These are phyloP conservation scores for Phaffomyces thermotolerans DNA, from an alignment of 805 yeast genomes.

Conservation along the genomic window DNA sequence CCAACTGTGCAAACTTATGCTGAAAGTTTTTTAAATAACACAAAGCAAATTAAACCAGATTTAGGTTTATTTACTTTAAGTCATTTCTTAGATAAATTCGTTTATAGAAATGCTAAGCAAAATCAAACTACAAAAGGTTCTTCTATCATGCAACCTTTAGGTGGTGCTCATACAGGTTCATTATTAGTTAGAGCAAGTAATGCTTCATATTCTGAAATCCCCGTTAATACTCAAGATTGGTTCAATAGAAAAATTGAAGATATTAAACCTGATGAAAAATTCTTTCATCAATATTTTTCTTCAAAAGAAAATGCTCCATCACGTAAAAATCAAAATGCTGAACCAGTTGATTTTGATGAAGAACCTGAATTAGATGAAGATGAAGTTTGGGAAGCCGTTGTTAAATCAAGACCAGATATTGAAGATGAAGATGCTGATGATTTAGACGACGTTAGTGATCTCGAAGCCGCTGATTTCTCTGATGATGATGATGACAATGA, in stretches of 20 bases:
- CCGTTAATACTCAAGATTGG: conserved; percentile 88
- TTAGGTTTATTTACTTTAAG: conserved; percentile 78
- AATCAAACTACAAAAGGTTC: conserved; percentile 70
- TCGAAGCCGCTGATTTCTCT: conserved; percentile 42
- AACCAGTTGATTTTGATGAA: conserved; percentile 31
- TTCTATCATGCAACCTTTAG: conserved; percentile 96
- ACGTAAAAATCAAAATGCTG: conserved; percentile 25
- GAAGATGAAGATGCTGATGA: conserved; percentile 48
- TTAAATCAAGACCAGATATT: conserved; percentile 65
- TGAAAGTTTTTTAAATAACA: conserved; percentile 43
- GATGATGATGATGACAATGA: conserved; percentile 39
- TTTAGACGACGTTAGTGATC: conserved; percentile 51
- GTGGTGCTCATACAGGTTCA: conserved; percentile 72
- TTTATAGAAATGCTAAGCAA: conserved; percentile 85
- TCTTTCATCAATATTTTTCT: conserved; percentile 80
- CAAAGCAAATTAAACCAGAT: conserved; percentile 66
- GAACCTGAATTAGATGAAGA: conserved; percentile 53
- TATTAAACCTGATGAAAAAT: conserved; percentile 79
- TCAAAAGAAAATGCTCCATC: conserved; percentile 40
- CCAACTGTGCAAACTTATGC: conserved; percentile 88
- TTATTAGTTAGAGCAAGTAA: conserved; percentile 61
- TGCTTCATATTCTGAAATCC: conserved; percentile 37
- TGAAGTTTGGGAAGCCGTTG: conserved; percentile 76
- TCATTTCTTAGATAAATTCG: conserved; percentile 93
- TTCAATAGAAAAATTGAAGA: conserved; percentile 50